phyloP scores from a whole-genome alignment of 139 green algal species.

The Chlorella sp. region DNA sequence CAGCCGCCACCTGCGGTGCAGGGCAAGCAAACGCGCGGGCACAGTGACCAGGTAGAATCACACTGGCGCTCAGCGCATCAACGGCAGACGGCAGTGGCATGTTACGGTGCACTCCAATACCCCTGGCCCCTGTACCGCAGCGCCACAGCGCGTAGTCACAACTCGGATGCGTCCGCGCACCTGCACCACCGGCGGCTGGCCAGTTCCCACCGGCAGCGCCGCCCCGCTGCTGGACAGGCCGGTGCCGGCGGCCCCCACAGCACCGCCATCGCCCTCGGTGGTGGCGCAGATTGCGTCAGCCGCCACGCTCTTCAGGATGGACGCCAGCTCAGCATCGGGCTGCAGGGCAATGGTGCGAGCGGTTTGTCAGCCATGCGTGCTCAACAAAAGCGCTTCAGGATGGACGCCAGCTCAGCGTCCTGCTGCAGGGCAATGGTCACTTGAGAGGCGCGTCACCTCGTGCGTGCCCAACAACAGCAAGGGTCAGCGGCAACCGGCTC shows the following conservation, averaged over 20 bases:
- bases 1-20: neutral
- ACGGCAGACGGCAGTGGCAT: too few species aligned
- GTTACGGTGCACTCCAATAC: too few species aligned
- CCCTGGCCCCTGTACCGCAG: too few species aligned
- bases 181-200: conserved; percentile 3
- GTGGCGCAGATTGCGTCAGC: neutral
- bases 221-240: neutral
- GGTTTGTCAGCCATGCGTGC: neutral
- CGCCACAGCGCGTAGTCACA: too few species aligned
- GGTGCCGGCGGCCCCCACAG: neutral
- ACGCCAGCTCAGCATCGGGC: neutral
- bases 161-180: too few species aligned
- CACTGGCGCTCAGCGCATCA: too few species aligned
- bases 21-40: too few species aligned
- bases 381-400: neutral
- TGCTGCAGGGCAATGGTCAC: neutral
- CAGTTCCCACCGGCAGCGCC: neutral
- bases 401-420: neutral
- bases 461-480: neutral
- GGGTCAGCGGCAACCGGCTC: too few species aligned
- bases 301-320: neutral
- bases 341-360: neutral
- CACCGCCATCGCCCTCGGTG: neutral
- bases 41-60: too few species aligned
- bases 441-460: too few species aligned